Percentiles rank a stretch among this genome's conserved stretches.
Conservation (phyloP, 2,329 filamentous ascomycete genomes). For the Fusarium paranaense region DNA sequence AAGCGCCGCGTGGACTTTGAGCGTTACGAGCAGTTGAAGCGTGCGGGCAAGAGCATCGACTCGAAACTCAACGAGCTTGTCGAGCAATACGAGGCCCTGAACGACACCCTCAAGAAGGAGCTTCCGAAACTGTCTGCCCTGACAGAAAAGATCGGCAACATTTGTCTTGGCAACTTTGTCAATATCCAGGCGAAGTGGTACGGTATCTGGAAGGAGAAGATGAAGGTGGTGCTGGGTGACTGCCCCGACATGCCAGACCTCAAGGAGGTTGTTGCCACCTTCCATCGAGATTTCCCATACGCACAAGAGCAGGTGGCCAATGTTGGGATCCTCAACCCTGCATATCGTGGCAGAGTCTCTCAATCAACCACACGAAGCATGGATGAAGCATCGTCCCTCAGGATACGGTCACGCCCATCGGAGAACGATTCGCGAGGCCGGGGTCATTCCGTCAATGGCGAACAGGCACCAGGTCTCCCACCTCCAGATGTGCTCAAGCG, state of each 20-base stretch:
- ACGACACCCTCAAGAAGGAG: slow-evolving; percentile 93
- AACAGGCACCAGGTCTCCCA: slow-evolving; percentile 71
- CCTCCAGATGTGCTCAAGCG: slow-evolving; percentile 74
- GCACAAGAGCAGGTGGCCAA: slow-evolving; percentile 78
- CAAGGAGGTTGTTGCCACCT: slow-evolving; percentile 79
- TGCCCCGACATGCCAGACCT: slow-evolving; percentile 72
- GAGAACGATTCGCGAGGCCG: slow-evolving; percentile 66
- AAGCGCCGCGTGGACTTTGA: slow-evolving; percentile 94
- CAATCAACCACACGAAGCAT: slow-evolving; percentile 69
- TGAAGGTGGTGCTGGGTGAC: slow-evolving; percentile 78
- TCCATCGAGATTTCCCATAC: slow-evolving; percentile 82
- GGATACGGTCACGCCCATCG: slow-evolving; percentile 60
- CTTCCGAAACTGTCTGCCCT: slow-evolving; percentile 84
- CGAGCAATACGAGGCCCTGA: slow-evolving; percentile 90
- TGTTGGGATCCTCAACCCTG: slow-evolving; percentile 84
- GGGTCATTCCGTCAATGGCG: slow-evolving; percentile 71
- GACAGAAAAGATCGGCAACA: slow-evolving; percentile 86
- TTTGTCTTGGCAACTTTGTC: slow-evolving; percentile 85
- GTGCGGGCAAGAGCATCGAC: slow-evolving; percentile 86
- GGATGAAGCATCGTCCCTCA: slow-evolving; percentile 60
- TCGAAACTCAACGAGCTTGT: slow-evolving; percentile 86
- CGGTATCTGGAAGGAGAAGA: slow-evolving; percentile 84
- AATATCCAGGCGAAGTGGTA: slow-evolving; percentile 88
- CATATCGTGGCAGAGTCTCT: slow-evolving; percentile 68
- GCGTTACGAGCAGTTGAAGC: slow-evolving; percentile 80